Conservation (phyloP, 176 grass and related monocot species). For the Secale cereale region DNA sequence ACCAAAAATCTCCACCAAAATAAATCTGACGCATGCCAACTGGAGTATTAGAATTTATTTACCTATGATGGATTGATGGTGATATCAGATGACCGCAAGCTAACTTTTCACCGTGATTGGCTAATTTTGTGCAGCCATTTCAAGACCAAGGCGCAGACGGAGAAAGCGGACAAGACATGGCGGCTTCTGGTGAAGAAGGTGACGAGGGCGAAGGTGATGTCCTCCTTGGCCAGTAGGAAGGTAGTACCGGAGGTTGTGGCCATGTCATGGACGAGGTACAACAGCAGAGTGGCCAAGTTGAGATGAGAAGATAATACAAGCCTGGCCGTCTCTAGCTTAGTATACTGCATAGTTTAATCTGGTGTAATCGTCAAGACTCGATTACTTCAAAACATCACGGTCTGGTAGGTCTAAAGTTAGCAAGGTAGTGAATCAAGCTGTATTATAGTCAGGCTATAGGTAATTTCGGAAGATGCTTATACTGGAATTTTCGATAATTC, state of each 20-base stretch:
- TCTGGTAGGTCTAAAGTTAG: background rate
- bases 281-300: constrained; percentile 7
- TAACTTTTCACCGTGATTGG: background rate
- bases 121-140: constrained; percentile 39
- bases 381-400: background rate
- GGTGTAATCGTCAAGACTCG: background rate
- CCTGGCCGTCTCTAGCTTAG: background rate
- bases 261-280: constrained; percentile 37
- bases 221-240: constrained; percentile 34
- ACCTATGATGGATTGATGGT: background rate
- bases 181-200: constrained; percentile 74
- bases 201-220: constrained; percentile 36
- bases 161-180: constrained; percentile 67
- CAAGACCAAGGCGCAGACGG: constrained; percentile 37
- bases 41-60: background rate
- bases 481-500: background rate
- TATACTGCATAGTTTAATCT: background rate
- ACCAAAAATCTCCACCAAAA: background rate
- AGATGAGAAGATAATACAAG: background rate
- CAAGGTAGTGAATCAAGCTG: background rate
- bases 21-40: background rate
- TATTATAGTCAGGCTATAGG: background rate
- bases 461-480: background rate
- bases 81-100: background rate
- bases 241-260: constrained; percentile 28